Base-by-base conservation (phyloP, 805 yeast species). In the Sugiyamaella chiloensis region DNA sequence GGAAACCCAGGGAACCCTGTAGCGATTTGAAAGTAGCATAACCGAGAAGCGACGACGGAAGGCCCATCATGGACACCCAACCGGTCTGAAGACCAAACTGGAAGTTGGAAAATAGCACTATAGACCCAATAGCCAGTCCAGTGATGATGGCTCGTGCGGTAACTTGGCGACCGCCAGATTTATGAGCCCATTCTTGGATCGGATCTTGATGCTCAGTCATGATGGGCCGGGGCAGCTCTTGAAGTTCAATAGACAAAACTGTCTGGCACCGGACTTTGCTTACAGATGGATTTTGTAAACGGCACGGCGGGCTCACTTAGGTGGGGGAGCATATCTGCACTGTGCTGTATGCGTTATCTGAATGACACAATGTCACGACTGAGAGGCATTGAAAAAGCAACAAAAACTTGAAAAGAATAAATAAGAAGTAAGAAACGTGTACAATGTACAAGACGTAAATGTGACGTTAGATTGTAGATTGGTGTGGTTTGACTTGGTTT, bases 61-160 rank as follows among this genome's bases (percentile, higher is more conserved):
- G 71, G 19, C 96, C 86, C 99, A 91, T 93, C 99, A 91, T 91
- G 8, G 96, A 88, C 4, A 93, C 96, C 99, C 99, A 91, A 1
- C 99, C 99, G 0, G 97, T 91, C 62, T 91, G 99, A 17, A 91
- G 71, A 1, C 98, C 99, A 63, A 91, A 91, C 63, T 91, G 98
- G 68, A 93, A 93, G 65, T 91, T 91, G 3, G 96, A 87, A 14
- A 89, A 71, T 21, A 93, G 71, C 26, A 93, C 90, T 23, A 91
- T 68, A 0, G 96, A 79, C 0, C 99, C 99, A n/a, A 91, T 88
- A 1, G 70, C 57, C 21, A 91, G 68, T 0, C 98, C 98, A 0
- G 83, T 86, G 0, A 82, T 29, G 0, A 87, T 80, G 2, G 93
- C 83, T 43, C 96, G 68, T 2, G 80, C 55, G 0, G 97, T 88